Evolutionary conservation across 2,329 filamentous ascomycete genomes (phyloP).

Genomic region (Fusarium duplospermum): DNA sequence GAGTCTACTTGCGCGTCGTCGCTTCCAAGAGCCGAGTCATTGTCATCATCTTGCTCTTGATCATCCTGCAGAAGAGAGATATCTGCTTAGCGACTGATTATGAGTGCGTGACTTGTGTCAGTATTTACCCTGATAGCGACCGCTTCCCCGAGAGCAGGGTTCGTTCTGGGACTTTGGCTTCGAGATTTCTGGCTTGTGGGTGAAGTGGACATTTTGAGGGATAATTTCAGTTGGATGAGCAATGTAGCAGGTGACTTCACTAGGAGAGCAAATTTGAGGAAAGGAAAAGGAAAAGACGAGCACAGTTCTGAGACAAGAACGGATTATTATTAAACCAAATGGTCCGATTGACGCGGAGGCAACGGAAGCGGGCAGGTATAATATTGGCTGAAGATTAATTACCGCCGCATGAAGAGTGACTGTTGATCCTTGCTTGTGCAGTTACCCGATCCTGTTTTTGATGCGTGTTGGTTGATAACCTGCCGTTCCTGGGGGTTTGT

Average conservation of each 20-base stretch:
- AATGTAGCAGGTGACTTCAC: not conserved
- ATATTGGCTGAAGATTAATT: not conserved
- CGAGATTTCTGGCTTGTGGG: not conserved
- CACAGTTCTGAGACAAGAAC: not conserved
- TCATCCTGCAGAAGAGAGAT: not conserved
- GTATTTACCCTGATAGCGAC: not conserved
- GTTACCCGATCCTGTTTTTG: not conserved
- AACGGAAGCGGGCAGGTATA: not conserved
- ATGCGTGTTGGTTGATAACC: not conserved
- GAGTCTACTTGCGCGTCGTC: constrained; percentile 2
- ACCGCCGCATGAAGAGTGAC: not conserved
- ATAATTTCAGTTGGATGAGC: not conserved
- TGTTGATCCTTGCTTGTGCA: not conserved
- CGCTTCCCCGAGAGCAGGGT: not conserved
- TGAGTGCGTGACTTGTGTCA: not conserved
- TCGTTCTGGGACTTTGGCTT: not conserved
- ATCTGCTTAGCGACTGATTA: not conserved
- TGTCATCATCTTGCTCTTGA: not conserved
- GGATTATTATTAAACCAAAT: not conserved
- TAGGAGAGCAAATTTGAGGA: not conserved
- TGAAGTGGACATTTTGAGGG: not conserved
- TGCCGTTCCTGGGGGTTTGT: not conserved
- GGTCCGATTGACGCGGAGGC: not conserved
- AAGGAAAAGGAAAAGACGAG: not conserved
- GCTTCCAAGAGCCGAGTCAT: not conserved